Percentiles rank a stretch among this genome's conserved stretches.
phyloP scores from a whole-genome alignment of 2,329 filamentous ascomycete genomes.

The Botrytis hyacinthi region DNA sequence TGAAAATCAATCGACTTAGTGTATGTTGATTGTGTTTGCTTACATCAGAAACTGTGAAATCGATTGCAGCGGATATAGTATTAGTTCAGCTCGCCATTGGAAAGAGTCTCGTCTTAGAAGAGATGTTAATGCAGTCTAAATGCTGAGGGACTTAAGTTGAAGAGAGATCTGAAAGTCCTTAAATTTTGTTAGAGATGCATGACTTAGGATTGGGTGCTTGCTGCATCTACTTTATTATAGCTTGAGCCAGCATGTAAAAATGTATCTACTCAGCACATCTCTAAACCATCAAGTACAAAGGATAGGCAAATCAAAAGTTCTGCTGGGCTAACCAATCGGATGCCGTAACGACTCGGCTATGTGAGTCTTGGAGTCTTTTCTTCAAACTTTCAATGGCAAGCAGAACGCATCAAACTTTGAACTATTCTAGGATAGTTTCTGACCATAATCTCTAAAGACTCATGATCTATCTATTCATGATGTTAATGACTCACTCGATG shows the following conservation, averaged over 20 bases:
- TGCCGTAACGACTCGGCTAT: background rate
- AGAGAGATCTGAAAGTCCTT: background rate
- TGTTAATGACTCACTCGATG: background rate
- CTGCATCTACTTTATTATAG: background rate
- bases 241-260: too few species aligned
- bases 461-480: background rate
- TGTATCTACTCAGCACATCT: too few species aligned
- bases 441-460: rapidly evolving
- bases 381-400: background rate
- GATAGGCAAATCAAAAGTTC: background rate
- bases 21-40: background rate
- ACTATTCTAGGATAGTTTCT: background rate
- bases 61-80: background rate
- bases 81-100: background rate
- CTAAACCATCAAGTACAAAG: background rate
- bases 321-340: background rate
- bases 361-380: background rate
- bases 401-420: background rate
- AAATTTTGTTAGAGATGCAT: background rate
- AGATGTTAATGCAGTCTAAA: background rate
- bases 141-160: background rate
- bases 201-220: background rate
- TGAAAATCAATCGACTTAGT: background rate
- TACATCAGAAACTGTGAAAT: background rate
- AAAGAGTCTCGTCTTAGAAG: background rate